Evolutionary conservation across 73 alveolate genomes (phyloP), one percentile per base, ranked within the genome.

Genomic region (Effrenium voratum): DNA sequence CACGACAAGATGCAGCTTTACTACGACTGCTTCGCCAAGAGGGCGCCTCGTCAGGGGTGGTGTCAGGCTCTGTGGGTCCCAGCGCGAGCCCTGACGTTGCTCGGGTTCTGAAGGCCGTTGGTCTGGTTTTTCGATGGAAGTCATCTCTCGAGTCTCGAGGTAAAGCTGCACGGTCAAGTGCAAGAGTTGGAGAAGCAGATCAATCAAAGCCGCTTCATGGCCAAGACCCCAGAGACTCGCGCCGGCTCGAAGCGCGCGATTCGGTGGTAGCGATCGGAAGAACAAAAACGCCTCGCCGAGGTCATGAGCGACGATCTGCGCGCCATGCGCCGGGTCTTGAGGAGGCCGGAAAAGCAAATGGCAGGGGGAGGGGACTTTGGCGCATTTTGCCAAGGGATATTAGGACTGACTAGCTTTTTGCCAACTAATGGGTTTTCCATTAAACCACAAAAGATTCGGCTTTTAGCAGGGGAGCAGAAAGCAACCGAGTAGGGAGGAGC

Each of bases 241-340:
- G n/a, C n/a, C n/a, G 22, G 22, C 22, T 99, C 68, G 30, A 55
- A 55, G 12, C 68, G 68, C 68, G 30, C 68, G 30, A 12, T 55
- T 22, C 68, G 22, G 22, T 55, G 63, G 8, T 8, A 52, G 82
- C 87, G 99, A 93, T 75, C 95, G 93, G 95, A 99, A 98, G 99
- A 93, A 99, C 92, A 95, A 99, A 94, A 96, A 98, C 68, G 77
- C 79, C 36, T 36, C 0, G 34, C 10, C 43, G 46, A 90, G 99
- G 99, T 99, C 38, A 99, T 99, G 99, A 99, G 99, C 95, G 99
- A 99, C 47, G 99, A 99, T 96, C 99, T 99, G 72, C 99, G 99
- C 38, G 99, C 99, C 76, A 99, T 99, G 99, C 99, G 99, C 98
- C 99, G 99, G 95, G 99, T 99, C 50, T 93, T 99, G 99, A 97